Conservation (phyloP, 2,329 filamentous ascomycete genomes). For the Rosellinia necatrix region DNA sequence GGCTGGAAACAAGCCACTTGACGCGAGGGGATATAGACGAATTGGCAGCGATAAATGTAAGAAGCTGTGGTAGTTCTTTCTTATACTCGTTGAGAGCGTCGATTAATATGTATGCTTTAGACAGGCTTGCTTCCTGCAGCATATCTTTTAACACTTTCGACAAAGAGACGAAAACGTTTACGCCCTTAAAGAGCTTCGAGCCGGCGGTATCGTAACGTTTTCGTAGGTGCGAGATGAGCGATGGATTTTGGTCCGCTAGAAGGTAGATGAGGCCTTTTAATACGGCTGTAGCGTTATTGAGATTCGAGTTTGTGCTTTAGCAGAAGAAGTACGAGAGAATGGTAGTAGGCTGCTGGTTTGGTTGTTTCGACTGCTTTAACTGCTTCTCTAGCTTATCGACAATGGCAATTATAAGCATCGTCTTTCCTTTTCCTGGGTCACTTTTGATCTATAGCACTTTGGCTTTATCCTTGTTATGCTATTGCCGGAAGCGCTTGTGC, state of each 20-base stretch:
- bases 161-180: neutral
- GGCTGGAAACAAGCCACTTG: neutral
- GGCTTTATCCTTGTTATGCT: slow-evolving; percentile 27
- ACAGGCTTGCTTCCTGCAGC: neutral
- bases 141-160: neutral
- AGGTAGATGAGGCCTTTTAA: neutral
- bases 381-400: slow-evolving; percentile 39
- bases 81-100: slow-evolving; percentile 4
- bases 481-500: slow-evolving; percentile 33
- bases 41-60: neutral
- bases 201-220: neutral
- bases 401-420: slow-evolving; percentile 48
- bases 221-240: neutral
- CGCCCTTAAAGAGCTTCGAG: neutral
- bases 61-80: neutral
- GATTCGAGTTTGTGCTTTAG: neutral
- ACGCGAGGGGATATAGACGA: neutral
- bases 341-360: no score
- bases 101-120: neutral
- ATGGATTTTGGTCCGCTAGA: neutral
- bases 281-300: neutral
- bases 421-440: slow-evolving; percentile 50
- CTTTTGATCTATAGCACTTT: slow-evolving; percentile 46
- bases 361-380: rapidly evolving
- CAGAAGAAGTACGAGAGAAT: neutral